Conservation (phyloP, 495 filamentous ascomycete species). For the Aspergillus avenaceus region DNA sequence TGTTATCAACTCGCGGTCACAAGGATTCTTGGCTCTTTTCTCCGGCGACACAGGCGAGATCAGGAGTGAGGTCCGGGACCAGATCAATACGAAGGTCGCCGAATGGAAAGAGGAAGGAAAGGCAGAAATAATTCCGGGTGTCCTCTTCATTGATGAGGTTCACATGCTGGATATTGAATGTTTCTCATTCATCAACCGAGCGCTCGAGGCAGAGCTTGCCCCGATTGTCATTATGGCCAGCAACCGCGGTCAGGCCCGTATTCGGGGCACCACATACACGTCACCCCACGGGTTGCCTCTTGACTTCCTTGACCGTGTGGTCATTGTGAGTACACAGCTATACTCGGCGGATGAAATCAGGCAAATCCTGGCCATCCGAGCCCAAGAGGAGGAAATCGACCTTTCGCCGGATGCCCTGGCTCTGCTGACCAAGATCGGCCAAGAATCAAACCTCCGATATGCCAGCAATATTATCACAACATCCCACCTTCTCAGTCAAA, state of each 20-base stretch:
- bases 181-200: conserved; percentile 97
- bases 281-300: conserved; percentile 91
- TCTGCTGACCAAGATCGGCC: conserved; percentile 89
- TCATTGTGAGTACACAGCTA: conserved; percentile 93
- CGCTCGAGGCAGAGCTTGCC: conserved; percentile 86
- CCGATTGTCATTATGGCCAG: conserved; percentile 99
- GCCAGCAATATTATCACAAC: conserved; percentile 95
- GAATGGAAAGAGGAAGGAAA: conserved; percentile 99
- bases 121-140: conserved; percentile 94
- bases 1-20: conserved; percentile 96
- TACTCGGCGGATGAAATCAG: conserved; percentile 82
- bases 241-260: conserved; percentile 88
- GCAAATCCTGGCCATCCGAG: conserved; percentile 85
- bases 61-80: conserved; percentile 89
- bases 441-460: conserved; percentile 88
- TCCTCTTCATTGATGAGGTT: conserved; percentile 98
- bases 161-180: conserved; percentile 99
- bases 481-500: conserved; percentile 72
- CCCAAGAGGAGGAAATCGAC: conserved; percentile 94
- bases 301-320: conserved; percentile 92
- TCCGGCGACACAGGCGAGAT: conserved; percentile 99
- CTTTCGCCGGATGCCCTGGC: conserved; percentile 83
- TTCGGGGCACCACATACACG: conserved; percentile 87
- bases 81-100: conserved; percentile 96
- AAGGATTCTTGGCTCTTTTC: conserved; percentile 94